Base-by-base conservation (phyloP, 495 filamentous ascomycete species). In the Penicillium tannophilum region DNA sequence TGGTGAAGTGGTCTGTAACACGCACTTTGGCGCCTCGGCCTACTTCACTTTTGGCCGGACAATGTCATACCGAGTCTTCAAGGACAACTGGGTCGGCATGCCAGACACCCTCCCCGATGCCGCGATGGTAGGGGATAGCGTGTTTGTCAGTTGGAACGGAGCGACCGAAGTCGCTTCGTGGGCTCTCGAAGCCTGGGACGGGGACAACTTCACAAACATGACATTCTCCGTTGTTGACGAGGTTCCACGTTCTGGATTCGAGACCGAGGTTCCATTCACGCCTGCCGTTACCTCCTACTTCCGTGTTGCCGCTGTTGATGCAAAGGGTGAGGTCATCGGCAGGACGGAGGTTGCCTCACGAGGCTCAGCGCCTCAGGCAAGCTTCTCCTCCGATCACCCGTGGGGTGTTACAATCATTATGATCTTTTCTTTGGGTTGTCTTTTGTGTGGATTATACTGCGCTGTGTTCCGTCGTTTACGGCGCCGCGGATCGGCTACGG, bases 1-100 rank as follows among this genome's bases (percentile, higher is more conserved):
- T 19, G 85, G 86, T 0, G 73, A 76, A 9, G 59, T 79, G 11
- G 58, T 84, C 5, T 84, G 82, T 58, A 66, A 77, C 50, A 64
- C 71, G 14, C 73, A 74, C 53, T 75, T 74, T 44, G 71, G 69
- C 8, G 71, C 75, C 1, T 72, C 69, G 20, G 70, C 65, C 6
- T 77, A 70, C 17, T 77, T 75, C 56, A 68, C 66, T 12, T 73
- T 76, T 17, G 71, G 73, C 0, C 70, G 76, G 4, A 64, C 70
- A 0, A 72, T 75, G 1, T 78, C 72, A 2, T 78, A 76, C 41
- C 73, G 72, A 9, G 60, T 57, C 3, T 68, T 63, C 60, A 79
- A 78, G 54, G 65, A 61, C 8, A 43, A 60, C 30, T 80, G 75
- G 75, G 54, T 74, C 14, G 74, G 77, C 11, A 56, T 57, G 5